Conservation (phyloP, 2,329 filamentous ascomycete genomes). For the Septoria petroselini region DNA sequence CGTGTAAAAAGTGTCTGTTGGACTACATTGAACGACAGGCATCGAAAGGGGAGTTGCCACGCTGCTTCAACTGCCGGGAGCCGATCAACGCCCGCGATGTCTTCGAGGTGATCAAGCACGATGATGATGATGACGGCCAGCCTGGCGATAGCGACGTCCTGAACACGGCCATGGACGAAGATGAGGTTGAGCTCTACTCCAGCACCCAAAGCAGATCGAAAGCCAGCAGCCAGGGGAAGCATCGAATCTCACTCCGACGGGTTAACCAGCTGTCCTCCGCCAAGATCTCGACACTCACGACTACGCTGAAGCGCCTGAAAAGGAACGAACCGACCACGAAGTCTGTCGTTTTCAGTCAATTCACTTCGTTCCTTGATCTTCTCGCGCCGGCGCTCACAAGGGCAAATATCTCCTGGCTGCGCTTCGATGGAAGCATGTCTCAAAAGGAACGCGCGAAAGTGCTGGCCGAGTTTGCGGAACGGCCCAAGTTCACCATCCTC, state of each 20-base stretch:
- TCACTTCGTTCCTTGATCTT: constrained; percentile 90
- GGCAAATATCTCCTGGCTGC: constrained; percentile 73
- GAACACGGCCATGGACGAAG: constrained; percentile 22
- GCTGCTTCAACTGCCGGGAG: constrained; percentile 88
- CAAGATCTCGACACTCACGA: constrained; percentile 79
- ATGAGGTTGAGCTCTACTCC: constrained; percentile 40
- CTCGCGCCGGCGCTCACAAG: constrained; percentile 76
- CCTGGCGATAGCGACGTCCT: constrained; percentile 22
- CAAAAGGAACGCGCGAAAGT: constrained; percentile 81
- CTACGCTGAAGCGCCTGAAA: constrained; percentile 67
- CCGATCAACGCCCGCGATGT: constrained; percentile 77
- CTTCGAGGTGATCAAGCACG: constrained; percentile 86
- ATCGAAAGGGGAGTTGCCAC: constrained; percentile 69
- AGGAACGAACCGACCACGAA: constrained; percentile 64
- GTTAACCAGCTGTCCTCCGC: constrained; percentile 71
- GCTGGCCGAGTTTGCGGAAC: constrained; percentile 64
- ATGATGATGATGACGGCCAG: constrained; percentile 46
- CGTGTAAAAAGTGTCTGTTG: constrained; percentile 89
- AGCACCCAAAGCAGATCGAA: constrained; percentile 35
- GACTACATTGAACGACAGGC: constrained; percentile 85
- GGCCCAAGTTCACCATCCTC: constrained; percentile 64
- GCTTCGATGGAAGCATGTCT: constrained; percentile 85
- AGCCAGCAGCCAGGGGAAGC: constrained; percentile 10
- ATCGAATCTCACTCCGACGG: constrained; percentile 58
- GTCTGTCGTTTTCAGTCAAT: constrained; percentile 93